These are phyloP conservation scores for Solanum habrochaites DNA, from an alignment of 257 asterid species.

Conservation along the genomic window DNA sequence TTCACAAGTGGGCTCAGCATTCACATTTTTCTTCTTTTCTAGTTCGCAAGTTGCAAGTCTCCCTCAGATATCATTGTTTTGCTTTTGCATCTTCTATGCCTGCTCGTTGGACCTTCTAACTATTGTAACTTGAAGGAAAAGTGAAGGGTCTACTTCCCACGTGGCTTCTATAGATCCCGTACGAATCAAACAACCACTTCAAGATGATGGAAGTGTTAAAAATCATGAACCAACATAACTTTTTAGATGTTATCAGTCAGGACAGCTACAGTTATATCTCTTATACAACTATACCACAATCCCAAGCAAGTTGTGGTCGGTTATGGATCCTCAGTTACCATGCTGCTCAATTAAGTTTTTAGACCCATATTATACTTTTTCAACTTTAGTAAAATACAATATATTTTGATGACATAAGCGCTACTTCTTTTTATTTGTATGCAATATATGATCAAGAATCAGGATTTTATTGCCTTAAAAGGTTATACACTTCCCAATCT, in stretches of 20 bases:
- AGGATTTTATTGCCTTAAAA: neutral
- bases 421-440: neutral
- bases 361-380: neutral
- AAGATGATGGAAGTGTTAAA: neutral
- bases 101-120: neutral
- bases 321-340: neutral
- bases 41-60: neutral
- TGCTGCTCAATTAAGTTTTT: neutral
- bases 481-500: neutral
- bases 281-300: neutral
- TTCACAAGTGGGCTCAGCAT: neutral
- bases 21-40: neutral
- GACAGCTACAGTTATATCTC: neutral
- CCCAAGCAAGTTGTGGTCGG: neutral
- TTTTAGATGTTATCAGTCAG: neutral
- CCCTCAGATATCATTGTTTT: neutral
- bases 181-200: neutral
- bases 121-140: neutral
- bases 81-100: neutral
- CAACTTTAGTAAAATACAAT: neutral
- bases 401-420: neutral
- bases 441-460: neutral
- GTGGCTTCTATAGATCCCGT: neutral
- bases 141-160: neutral
- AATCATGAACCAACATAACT: neutral